Evolutionary conservation across 2,329 filamentous ascomycete species (phyloP).

Genomic region (Colletotrichum simmondsii): DNA sequence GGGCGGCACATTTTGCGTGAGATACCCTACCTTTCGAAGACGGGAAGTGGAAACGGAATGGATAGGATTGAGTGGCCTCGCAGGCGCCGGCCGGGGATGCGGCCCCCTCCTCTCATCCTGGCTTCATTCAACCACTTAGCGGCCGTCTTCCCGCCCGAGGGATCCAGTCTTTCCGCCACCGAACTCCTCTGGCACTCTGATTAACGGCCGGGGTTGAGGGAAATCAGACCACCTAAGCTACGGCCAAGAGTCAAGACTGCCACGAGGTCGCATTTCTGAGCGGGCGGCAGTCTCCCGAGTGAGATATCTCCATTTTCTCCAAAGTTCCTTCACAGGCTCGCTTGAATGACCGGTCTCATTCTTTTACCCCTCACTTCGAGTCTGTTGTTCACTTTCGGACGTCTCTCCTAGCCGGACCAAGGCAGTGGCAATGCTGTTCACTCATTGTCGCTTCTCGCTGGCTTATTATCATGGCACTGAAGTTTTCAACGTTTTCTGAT

Average conservation of each 20-base stretch:
- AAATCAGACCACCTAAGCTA: constrained; percentile 29
- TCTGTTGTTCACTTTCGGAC: too few species aligned
- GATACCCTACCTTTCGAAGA: background rate
- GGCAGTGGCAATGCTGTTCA: too few species aligned
- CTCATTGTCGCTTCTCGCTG: too few species aligned
- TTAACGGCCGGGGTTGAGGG: background rate
- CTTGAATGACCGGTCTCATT: too few species aligned
- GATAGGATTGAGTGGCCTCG: constrained; percentile 21
- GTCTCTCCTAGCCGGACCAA: too few species aligned
- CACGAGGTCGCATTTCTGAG: background rate
- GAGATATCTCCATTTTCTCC: background rate
- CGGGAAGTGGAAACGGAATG: constrained; percentile 12
- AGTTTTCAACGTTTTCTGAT: too few species aligned
- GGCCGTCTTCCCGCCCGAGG: background rate
- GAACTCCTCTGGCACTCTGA: background rate
- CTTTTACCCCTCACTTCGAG: too few species aligned
- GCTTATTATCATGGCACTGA: too few species aligned
- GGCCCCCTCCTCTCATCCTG: background rate
- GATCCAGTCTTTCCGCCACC: background rate
- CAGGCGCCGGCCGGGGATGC: constrained; percentile 33
- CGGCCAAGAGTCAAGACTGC: constrained; percentile 4
- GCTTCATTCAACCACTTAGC: constrained; percentile 9
- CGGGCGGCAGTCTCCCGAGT: background rate
- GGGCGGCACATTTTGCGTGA: background rate
- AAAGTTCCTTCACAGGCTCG: background rate